Evolutionary conservation across 139 green algal genomes (phyloP), one percentile per base, ranked within the genome.

Genomic region (Gonium pectorale): DNA sequence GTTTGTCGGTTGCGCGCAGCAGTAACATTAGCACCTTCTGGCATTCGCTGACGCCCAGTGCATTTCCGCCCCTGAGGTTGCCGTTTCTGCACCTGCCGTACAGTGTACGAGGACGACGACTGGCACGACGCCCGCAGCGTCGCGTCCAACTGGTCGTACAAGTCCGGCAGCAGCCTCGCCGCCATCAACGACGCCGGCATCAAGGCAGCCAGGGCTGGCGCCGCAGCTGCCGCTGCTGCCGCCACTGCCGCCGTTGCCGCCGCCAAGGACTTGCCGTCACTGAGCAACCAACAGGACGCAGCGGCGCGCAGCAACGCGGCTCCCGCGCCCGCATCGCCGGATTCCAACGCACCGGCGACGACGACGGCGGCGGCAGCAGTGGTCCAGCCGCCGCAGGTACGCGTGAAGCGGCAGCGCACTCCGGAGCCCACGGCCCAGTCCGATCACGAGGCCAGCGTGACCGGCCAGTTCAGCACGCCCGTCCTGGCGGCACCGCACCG

Each of bases 101-200:
- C 62, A 68, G 62, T 29, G 6, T 22, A 49, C 31, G 46, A 51
- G 5, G 77, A 72, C 22, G 77, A 83, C 24, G 77, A 83, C n/a
- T 83, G 62, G 60, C n/a, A 72, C 77, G 77, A 83, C 62, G 77
- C 77, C 19, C 77, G 77, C 41, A 73, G 60, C 60, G 60, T 71
- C 4, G 77, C 41, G n/a, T 83, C 77, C 41, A 73, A 41, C 17
- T 83, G n/a, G 9, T 73, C 60, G 38, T 24, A 72, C 37, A 56
- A 41, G 54, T 69, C 51, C 35, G 35, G 54, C 27, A 26, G 44
- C 43, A 22, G 8, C 27, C 44, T 29, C 43, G 41, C 17, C 41
- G 27, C 17, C 43, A 77, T 21, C 29, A 77, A 67, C 59, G n/a
- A 24, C 2, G 29, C 5, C 27, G 29, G 59, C 29, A 35, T 13